These are phyloP conservation scores for Neurospora sp. DNA, from an alignment of 495 filamentous ascomycete species.

Conservation along the genomic window DNA sequence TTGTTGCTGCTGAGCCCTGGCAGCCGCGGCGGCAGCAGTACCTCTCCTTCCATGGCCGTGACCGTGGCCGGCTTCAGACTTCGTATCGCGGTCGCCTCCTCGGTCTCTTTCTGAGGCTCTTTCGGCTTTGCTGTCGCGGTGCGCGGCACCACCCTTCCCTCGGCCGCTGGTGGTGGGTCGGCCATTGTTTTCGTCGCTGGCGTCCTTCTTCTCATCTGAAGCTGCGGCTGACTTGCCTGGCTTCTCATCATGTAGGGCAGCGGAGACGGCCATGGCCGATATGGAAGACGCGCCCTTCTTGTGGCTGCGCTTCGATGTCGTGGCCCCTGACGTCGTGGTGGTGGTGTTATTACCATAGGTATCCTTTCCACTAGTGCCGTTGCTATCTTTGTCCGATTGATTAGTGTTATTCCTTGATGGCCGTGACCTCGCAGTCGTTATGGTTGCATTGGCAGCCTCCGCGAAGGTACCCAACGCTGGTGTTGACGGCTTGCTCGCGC, in stretches of 20 bases:
- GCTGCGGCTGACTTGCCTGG: not conserved
- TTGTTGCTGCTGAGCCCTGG: conserved; percentile 13
- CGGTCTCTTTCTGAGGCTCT: not conserved
- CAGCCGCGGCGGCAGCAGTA: not conserved
- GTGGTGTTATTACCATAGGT: conserved; percentile 4
- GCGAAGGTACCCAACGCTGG: conserved; percentile 44
- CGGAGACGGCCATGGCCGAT: conserved; percentile 22
- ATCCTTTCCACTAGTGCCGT: not conserved
- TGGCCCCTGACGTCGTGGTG: conserved; percentile 2
- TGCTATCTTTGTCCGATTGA: not conserved
- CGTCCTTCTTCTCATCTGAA: not conserved
- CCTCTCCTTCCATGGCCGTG: not conserved
- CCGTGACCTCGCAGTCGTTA: conserved; percentile 11
- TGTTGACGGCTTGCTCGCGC: conserved; percentile 56
- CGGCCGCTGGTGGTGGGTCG: not conserved
- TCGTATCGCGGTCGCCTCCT: not conserved
- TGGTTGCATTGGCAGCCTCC: conserved; percentile 28
- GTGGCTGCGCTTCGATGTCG: conserved; percentile 49
- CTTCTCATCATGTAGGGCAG: not conserved
- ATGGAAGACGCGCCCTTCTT: conserved; percentile 50
- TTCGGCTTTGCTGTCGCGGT: not conserved
- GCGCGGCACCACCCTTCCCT: not conserved
- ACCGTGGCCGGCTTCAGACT: not conserved
- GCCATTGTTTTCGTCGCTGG: conserved; percentile 6
- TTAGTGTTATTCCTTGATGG: conserved; percentile 14